Conservation (phyloP, 2,329 filamentous ascomycete genomes). For the Cylindrodendrum hubeiense region DNA sequence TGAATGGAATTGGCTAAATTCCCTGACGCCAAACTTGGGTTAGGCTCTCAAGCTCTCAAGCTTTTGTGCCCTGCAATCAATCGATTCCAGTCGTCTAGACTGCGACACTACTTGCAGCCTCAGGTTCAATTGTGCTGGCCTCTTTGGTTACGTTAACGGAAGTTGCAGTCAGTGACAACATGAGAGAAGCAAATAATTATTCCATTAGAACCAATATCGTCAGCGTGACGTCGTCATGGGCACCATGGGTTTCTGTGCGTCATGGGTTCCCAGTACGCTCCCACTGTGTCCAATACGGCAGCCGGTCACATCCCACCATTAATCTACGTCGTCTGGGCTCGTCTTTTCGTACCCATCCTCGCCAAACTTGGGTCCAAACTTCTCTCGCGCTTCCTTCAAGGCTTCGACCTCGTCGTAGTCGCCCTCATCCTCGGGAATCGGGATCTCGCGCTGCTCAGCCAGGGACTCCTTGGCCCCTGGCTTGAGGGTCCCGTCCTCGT, state of each 20-base stretch:
- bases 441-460: slow-evolving; percentile 21
- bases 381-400: slow-evolving; percentile 54
- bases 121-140: not conserved
- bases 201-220: not conserved
- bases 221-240: not conserved
- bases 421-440: slow-evolving; percentile 32
- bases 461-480: slow-evolving; percentile 49
- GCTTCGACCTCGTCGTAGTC: slow-evolving; percentile 50
- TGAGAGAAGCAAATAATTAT: not conserved
- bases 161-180: not conserved
- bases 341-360: slow-evolving; percentile 41
- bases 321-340: slow-evolving; percentile 60
- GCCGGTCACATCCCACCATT: not conserved
- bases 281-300: not conserved
- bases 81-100: too few relatives aligned
- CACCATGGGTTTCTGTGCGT: not conserved
- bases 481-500: slow-evolving; percentile 69
- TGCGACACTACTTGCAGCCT: not conserved
- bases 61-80: not conserved
- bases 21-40: not conserved
- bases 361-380: slow-evolving; percentile 46
- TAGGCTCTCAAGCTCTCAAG: not conserved
- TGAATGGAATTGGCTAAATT: not conserved
- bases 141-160: not conserved
- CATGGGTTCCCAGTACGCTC: not conserved